Conservation (phyloP, 1,139 yeast genomes). For the Taiozyma sp. region DNA sequence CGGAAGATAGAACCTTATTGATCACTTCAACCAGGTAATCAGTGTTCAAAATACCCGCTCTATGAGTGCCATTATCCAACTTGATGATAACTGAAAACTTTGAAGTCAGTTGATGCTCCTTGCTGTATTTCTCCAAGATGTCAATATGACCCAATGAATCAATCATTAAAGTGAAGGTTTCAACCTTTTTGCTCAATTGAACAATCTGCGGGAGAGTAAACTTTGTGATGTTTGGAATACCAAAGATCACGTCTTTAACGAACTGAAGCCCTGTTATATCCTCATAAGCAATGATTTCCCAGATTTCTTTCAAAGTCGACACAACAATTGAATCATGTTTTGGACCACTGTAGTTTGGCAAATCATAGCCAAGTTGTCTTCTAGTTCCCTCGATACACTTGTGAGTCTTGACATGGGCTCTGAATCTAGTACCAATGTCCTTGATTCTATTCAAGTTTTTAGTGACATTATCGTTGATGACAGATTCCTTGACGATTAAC, state of each 20-base stretch:
- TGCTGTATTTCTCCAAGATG: conserved; percentile 35
- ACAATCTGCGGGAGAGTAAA: conserved; percentile 46
- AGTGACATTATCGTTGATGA: conserved; percentile 34
- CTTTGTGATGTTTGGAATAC: conserved; percentile 61
- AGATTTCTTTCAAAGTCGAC: conserved; percentile 66
- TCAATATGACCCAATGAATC: conserved; percentile 58
- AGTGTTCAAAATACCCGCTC: conserved; percentile 54
- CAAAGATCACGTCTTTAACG: conserved; percentile 58
- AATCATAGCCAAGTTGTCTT: conserved; percentile 39
- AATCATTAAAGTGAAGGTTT: conserved; percentile 51
- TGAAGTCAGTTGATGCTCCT: conserved; percentile 20
- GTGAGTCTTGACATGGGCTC: conserved; percentile 78
- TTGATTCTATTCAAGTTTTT: conserved; percentile 33
- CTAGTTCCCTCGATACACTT: conserved; percentile 48
- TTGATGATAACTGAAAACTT: conserved; percentile 57
- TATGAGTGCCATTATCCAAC: conserved; percentile 54
- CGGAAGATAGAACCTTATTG: conserved; percentile 21
- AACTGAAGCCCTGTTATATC: conserved; percentile 33
- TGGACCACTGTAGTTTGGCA: conserved; percentile 33
- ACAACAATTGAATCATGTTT: conserved; percentile 53
- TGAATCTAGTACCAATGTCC: conserved; percentile 29
- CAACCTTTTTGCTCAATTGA: conserved; percentile 37
- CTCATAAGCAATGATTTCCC: conserved; percentile 44
- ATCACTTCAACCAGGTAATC: conserved; percentile 28
- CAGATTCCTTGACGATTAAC: conserved; percentile 37